Evolutionary conservation across 2,329 filamentous ascomycete species (phyloP), one percentile per base, ranked within the genome.

Genomic region (Cladosporium halotolerans): DNA sequence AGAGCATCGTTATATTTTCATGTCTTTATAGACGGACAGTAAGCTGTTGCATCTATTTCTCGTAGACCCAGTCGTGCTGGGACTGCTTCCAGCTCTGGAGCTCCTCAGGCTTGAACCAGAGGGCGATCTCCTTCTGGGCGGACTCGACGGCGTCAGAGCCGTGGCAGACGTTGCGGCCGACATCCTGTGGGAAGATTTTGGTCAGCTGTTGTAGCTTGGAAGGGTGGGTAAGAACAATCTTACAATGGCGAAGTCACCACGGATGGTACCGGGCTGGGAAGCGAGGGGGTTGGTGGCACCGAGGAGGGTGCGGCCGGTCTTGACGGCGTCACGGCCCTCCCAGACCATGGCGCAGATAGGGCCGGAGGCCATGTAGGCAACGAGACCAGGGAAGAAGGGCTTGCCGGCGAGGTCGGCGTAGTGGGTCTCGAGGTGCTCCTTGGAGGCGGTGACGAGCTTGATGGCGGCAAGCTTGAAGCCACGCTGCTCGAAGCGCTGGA

Each of bases 291-390:
- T 97, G 83, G 93, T 99, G 78, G 93, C 93, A 78, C 93, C 93
- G 75, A 99, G 90, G 75, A 99, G 85, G 76, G 79, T 84, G 73
- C 93, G 92, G 77, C 93, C 93, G 66, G 91, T 96, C 88, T 97
- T 97, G 83, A 96, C 91, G 76, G 86, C 93, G 72, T 99, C 91
- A 83, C 88, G 88, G 73, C 93, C 93, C 79, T 99, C 91, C 93
- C 93, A 99, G 78, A 99, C 87, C 92, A 97, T 99, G 80, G 93
- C 93, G 81, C 83, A 86, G 80, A 99, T 92, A 74, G 93, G 93
- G 74, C 93, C 93, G 75, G 85, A 91, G 75, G 84, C 79, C 93
- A 97, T 99, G 84, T 97, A 97, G 77, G 87, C 77, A 72, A 97
- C 85, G 69, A 97, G 87, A 72, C 89, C 89, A 65, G 82, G 78